Evolutionary conservation across 1,284 basidiomycete genomes (phyloP), one percentile per base, ranked within the genome.

Genomic region (Sphaerobolus stellatus): DNA sequence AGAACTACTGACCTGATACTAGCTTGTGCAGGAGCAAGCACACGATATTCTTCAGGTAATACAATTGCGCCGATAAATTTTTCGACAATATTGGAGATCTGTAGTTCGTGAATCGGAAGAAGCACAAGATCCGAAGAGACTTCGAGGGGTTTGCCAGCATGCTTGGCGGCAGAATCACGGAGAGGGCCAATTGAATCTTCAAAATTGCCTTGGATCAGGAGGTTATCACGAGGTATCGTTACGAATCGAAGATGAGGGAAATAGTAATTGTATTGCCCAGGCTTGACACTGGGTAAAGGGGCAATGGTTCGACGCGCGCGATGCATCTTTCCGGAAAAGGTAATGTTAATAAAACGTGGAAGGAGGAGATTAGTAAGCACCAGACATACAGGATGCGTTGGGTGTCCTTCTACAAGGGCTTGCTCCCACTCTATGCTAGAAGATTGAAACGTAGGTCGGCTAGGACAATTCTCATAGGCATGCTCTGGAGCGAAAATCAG

Each of bases 81-180:
- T 13, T 66, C 61, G 13, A 62, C 52, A 47, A 81, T 67, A 52
- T 73, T 77, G 18, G 72, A 61, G 20, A 77, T 51, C 61, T 81
- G 79, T 25, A 79, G 64, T 63, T 80, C 78, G 55, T 80, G 79
- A n/a, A 77, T 72, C 11, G 79, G 79, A 66, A 80, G 71, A 36
- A 74, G 66, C 13, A 75, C 58, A 7, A 56, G 68, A 45, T 56
- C 61, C 8, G 64, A 59, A 50, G 68, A 58, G 14, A 61, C 52
- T 11, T 64, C 57, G 5, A 71, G 38, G 16, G 53, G n/a, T 13
- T 54, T 53, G 16, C 68, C 68, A 36, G 67, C 66, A 29, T 61
- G 59, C 24, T 61, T 55, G 25, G 68, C 68, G 1, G 70, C 73
- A 14, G 62, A 65, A 22, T 65, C 57, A 3, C 64, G 69, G 20